Base-by-base conservation (phyloP, 768 basidiomycete genomes). In the Termitomyces titanicus region DNA sequence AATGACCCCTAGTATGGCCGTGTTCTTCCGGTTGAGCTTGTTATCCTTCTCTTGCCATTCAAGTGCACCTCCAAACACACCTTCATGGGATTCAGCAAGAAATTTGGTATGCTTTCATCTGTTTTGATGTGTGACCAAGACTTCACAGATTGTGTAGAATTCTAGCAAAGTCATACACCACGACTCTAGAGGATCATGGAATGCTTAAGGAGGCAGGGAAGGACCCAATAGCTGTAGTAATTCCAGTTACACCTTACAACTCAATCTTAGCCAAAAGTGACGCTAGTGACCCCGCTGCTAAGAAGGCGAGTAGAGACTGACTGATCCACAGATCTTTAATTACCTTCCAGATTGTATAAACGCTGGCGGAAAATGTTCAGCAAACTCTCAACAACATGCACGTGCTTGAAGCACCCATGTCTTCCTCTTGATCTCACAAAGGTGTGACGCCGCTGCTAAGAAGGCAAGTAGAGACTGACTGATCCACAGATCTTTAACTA, bases 1-100 rank as follows among this genome's bases (percentile, higher is more conserved):
- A 84, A 67, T 81, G 80, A 92, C n/a, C 94, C 93, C 20, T 97
- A 92, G 92, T 96, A 95, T 64, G 92, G 93, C 38, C 70, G 79
- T 35, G 85, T 72, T 48, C 59, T 91, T 58, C 86, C 91, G 12
- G 72, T 90, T 38, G 85, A 94, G 64, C 82, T 96, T 42, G 56
- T 96, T 37, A 73, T 69, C 20, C 78, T 95, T n/a, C 78, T 97
- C 20, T 59, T 84, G 2, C 96, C 96, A 9, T 96, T 96, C 88
- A 95, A 96, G 94, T 94, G 66, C 48, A n/a, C 27, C 43, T 40
- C 15, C 29, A 12, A 37, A 9, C 12, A 20, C 47, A 29, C 53
- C 62, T 17, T 33, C 17, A 34, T 70, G 69, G 69, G 46, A 29
- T 3, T 25, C 18, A 39, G 65, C 65, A 17, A 37, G 34, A 3